A percentile compares a stretch with the other conserved stretches of the same genome.
Evolutionary conservation across 768 basidiomycete genomes (phyloP).

Genomic region (Termitomyces sp.): DNA sequence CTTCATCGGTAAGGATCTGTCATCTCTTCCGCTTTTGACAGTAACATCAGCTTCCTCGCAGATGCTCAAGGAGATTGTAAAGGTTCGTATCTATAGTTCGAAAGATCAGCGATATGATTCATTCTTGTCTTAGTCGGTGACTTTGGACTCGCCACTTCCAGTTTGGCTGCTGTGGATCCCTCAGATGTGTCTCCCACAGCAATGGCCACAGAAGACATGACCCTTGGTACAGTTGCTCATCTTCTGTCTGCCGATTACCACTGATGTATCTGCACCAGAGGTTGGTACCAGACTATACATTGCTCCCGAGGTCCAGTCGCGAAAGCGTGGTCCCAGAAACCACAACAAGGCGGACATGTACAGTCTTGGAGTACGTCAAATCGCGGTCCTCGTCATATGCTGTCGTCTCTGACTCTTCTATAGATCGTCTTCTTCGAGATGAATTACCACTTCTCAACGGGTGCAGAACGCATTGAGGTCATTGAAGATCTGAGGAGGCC

Average conservation of each 20-base stretch:
- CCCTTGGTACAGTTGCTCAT: constrained; percentile 48
- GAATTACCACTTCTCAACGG: constrained; percentile 83
- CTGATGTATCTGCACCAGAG: constrained; percentile 38
- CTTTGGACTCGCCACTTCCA: constrained; percentile 88
- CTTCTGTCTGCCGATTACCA: neutral
- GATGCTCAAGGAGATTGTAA: constrained; percentile 85
- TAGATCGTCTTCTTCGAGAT: constrained; percentile 98
- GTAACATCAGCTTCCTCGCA: constrained; percentile 27
- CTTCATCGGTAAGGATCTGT: constrained; percentile 64
- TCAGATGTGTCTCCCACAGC: constrained; percentile 55
- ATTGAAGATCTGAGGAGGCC: constrained; percentile 76
- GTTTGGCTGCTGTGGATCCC: constrained; percentile 74
- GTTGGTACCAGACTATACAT: constrained; percentile 92
- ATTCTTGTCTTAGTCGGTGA: constrained; percentile 66
- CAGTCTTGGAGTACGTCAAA: constrained; percentile 72
- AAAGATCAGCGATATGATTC: neutral
- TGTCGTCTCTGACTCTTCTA: neutral
- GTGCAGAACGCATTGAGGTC: constrained; percentile 80
- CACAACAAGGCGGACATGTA: constrained; percentile 94
- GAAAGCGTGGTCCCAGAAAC: constrained; percentile 62
- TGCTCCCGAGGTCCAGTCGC: constrained; percentile 82
- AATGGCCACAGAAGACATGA: constrained; percentile 62
- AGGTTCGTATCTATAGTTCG: constrained; percentile 34
- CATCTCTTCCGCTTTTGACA: neutral
- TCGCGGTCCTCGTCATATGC: neutral